Percentiles rank a stretch among this genome's conserved stretches.
These are phyloP conservation scores for Musa acuminata DNA, from an alignment of 176 grass and related monocot genomes.

Conservation along the genomic window DNA sequence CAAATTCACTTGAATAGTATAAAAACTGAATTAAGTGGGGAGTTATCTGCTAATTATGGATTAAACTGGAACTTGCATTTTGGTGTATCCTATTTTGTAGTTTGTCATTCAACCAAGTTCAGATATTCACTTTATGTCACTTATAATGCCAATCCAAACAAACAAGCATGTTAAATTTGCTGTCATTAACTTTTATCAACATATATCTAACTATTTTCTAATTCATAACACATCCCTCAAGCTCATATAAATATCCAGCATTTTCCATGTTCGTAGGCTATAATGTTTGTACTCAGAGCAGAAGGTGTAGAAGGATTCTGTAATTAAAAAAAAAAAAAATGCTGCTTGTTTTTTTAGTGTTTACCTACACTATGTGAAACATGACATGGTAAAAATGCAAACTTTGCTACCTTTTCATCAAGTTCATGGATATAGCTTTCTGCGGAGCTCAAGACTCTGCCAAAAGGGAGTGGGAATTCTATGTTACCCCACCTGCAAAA, in stretches of 20 bases:
- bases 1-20: too few relatives aligned
- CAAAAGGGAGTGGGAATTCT: constrained; percentile 87
- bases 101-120: not conserved
- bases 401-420: constrained; percentile 81
- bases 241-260: not conserved
- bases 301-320: not conserved
- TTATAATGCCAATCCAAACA: not conserved
- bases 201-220: not conserved
- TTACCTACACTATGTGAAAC: not conserved
- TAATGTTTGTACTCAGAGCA: not conserved
- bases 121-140: not conserved
- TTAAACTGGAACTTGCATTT: not conserved
- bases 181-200: not conserved
- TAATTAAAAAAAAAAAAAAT: not conserved
- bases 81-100: not conserved
- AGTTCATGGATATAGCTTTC: constrained; percentile 86
- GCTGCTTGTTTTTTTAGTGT: not conserved
- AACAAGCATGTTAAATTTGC: not conserved
- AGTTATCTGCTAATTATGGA: not conserved
- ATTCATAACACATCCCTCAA: not conserved
- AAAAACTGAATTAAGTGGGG: not conserved
- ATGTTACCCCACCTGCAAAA: constrained; percentile 67
- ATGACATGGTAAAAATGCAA: not conserved
- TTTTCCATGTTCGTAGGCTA: not conserved
- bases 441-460: constrained; percentile 80